Base-by-base conservation (phyloP, 495 filamentous ascomycete species). In the Friedmanniomyces endolithicus region DNA sequence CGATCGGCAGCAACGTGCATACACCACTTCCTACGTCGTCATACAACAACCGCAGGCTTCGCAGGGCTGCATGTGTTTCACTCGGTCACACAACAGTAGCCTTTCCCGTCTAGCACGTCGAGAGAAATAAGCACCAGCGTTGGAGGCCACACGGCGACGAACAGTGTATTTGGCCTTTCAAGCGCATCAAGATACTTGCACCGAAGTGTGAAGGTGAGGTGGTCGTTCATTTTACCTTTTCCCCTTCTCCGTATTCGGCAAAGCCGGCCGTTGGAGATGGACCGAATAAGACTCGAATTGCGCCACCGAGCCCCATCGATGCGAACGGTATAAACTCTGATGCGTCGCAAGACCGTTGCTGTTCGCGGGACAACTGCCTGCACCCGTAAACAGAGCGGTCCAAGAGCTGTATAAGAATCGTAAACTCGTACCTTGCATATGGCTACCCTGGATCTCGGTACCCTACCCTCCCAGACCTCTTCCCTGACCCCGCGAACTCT, bases 311-410 rank as follows among this genome's bases (percentile, higher is more conserved):
- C 12, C 3, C 6, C 37, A 6, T 14, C 4, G 37, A 41, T 19
- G 37, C 37, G 12, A 20, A 47, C 23, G 44, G 17, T 16, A 47
- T 47, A 19, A 47, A 47, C 44, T 27, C 19, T 47, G 44, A 47
- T 47, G 6, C 19, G 37, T 41, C 17, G 2, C 19, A 47, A 47
- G 7, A 14, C 24, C 24, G 3, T 27, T 47, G 44, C 27, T 23
- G 24, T 50, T 33, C 47, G 24, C 24, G 3, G 47, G 47, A 31
- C 24, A 31, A 50, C 47, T 50, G 47, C 47, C 34, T 50, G 47
- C 47, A 35, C 23, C 17, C 25, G 47, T 35, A 50, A 50, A 50
- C 47, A 50, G 16, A 29, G 20, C 16, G 20, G 6, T 14, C 39
- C 20, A 14, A 6, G 4, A 9, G 44, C 44, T 11, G 24, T 29